These are phyloP conservation scores for Suillus plorans DNA, from an alignment of 768 basidiomycete species.

Conservation along the genomic window DNA sequence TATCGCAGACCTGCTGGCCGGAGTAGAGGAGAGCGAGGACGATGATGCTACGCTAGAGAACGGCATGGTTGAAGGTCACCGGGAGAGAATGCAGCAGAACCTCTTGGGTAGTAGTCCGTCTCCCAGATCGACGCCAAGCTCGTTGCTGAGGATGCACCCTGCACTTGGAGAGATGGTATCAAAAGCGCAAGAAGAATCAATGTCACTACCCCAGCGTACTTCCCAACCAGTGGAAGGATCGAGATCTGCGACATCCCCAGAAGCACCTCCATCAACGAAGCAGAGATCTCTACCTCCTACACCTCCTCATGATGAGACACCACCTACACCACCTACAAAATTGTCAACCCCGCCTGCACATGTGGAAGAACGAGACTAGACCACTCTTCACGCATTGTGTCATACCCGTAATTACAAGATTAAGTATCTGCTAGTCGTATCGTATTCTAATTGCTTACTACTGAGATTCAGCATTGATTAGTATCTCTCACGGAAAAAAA, in stretches of 20 bases:
- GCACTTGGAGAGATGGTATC: conserved; percentile 5
- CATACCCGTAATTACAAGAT: conserved; percentile 2
- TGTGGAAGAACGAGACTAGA: neutral
- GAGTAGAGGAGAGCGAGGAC: conserved; percentile 65
- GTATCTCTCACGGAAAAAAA: conserved; percentile 1
- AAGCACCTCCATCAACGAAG: neutral
- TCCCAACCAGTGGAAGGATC: neutral
- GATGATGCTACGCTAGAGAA: neutral
- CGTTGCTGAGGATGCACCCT: neutral
- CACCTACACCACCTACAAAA: neutral
- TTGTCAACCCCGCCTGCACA: neutral
- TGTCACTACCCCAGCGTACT: neutral
- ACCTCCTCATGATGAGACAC: neutral
- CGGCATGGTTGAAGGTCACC: neutral
- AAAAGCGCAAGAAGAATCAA: neutral
- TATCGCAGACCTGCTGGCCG: conserved; percentile 75
- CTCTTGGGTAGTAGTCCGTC: neutral
- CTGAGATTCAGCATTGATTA: neutral
- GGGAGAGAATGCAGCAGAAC: neutral
- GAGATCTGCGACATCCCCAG: neutral
- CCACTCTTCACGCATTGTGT: neutral
- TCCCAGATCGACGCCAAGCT: neutral
- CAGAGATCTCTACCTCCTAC: neutral
- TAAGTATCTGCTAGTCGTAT: neutral
- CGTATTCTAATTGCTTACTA: conserved; percentile 1